phyloP scores from a whole-genome alignment of 768 basidiomycete genomes.

The Phylloporus arenicola region DNA sequence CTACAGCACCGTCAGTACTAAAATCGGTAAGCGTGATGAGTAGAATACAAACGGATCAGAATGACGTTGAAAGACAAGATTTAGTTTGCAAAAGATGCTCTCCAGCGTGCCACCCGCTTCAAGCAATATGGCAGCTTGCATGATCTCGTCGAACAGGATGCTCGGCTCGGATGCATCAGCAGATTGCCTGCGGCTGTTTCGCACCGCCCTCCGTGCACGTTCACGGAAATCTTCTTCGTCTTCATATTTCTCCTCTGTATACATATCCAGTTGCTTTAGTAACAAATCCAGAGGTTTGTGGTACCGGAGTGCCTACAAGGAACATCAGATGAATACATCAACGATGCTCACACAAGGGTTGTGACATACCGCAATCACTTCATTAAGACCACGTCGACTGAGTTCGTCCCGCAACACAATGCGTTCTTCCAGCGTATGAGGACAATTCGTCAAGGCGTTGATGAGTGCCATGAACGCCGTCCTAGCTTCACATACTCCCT shows the following conservation, averaged over 20 bases:
- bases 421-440: slow-evolving; percentile 73
- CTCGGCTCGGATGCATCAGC: slow-evolving; percentile 44
- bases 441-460: slow-evolving; percentile 74
- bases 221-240: slow-evolving; percentile 84
- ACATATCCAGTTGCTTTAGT: slow-evolving; percentile 76
- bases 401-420: slow-evolving; percentile 80
- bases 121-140: slow-evolving; percentile 49
- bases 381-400: slow-evolving; percentile 73
- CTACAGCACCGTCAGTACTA: slow-evolving; percentile 32
- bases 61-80: slow-evolving; percentile 52
- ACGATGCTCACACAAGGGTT: neutral
- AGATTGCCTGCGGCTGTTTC: slow-evolving; percentile 18
- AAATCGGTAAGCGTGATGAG: neutral
- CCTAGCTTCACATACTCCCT: slow-evolving; percentile 78
- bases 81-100: slow-evolving; percentile 53
- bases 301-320: slow-evolving; percentile 62
- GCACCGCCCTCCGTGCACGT: slow-evolving; percentile 40
- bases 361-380: slow-evolving; percentile 70
- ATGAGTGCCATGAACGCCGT: slow-evolving; percentile 70
- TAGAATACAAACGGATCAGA: slow-evolving; percentile 49
- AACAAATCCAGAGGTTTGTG: slow-evolving; percentile 70
- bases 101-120: slow-evolving; percentile 36
- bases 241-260: slow-evolving; percentile 84
- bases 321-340: neutral
- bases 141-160: slow-evolving; percentile 53